Base-by-base conservation (phyloP, 257 asterid species). In the Lithospermum erythrorhizon region DNA sequence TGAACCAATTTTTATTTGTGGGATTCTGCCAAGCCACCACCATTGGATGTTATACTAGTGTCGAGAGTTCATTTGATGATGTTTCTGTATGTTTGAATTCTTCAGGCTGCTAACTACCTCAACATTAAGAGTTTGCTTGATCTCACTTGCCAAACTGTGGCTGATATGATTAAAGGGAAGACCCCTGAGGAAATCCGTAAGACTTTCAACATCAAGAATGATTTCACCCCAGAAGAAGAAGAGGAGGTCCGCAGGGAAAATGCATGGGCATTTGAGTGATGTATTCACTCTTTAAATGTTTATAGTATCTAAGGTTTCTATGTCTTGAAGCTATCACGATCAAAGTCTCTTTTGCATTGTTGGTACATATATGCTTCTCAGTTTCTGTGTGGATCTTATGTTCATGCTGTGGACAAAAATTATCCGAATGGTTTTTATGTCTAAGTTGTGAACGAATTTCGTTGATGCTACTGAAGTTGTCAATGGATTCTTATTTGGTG, bases 81-180 rank as follows among this genome's bases (percentile, higher is more conserved):
- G 37, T 54, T 21, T 37, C 20, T 52, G n/a, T 18, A 7, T 22
- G 17, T 21, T 10, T 9, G 5, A 30, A 49, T 52, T 6, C 51
- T 53, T 2, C 57, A 87, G 94, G 96, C 96, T 68, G 96, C 96
- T 11, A 81, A 87, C 70, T 87, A 81, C 61, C 58, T 87, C 23
- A 70, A 83, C 77, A 83, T 87, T 70, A 79, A 76, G 81, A 74
- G 81, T 64, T 62, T 87, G 66, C 83, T 87, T 1, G 89, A 83
- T 64, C 79, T 85, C 6, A 81, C 86, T 0, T 78, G 87, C 53
- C 84, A 87, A 66, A 70, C 87, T 10, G 89, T 83, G 2, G 91
- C 94, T 0, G 83, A 81, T 60, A 81, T 79, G 87, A 83, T 87
- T 22, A 85, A 81, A 72, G 89, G 81, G 24, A 87, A 79, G 76